Evolutionary conservation across 2,329 filamentous ascomycete genomes (phyloP), one percentile per base, ranked within the genome.

Genomic region (Byssothecium circinans): DNA sequence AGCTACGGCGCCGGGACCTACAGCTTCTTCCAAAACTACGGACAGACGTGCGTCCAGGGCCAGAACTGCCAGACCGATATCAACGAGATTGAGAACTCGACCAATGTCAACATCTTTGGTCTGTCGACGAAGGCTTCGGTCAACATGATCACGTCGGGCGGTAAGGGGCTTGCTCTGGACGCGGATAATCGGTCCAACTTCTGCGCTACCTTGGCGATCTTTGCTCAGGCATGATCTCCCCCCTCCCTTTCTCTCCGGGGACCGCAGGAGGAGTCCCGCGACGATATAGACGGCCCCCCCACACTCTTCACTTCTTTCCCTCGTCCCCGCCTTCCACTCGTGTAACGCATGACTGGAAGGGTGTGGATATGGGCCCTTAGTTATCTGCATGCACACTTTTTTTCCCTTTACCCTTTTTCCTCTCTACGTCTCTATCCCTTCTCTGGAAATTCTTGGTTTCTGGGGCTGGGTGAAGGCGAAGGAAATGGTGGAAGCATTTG

Each of bases 21-120:
- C 69, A 77, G 71, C 41, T 85, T 83, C 74, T 85, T 83, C 72
- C 73, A 79, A 58, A 77, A 81, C 67, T 84, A 83, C 67, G 62
- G 62, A 27, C 78, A 82, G 58, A 62, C 61, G 12, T 82, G 79
- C 57, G 65, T 81, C 3, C 43, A 60, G 0, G 58, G 60, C 6
- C 61, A 79, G 43, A 71, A 75, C 57, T 83, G 80, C 67, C 80
- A 82, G 66, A 61, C 70, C 53, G 64, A 78, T 64, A 78, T 79
- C 65, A 74, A 78, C 49, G 59, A 68, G 57, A 67, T 78, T 40
- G 70, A 74, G 41, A 67, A 68, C 51, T 68, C 65, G 5, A 68
- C 60, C 43, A 72, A 77, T 45, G 63, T 79, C 57, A 70, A 73
- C 58, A 66, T 74, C 58, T 78, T 77, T 49, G 74, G 73, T 37